Conservation (phyloP, 306 rosid genomes). For the Canavalia ensiformis region DNA sequence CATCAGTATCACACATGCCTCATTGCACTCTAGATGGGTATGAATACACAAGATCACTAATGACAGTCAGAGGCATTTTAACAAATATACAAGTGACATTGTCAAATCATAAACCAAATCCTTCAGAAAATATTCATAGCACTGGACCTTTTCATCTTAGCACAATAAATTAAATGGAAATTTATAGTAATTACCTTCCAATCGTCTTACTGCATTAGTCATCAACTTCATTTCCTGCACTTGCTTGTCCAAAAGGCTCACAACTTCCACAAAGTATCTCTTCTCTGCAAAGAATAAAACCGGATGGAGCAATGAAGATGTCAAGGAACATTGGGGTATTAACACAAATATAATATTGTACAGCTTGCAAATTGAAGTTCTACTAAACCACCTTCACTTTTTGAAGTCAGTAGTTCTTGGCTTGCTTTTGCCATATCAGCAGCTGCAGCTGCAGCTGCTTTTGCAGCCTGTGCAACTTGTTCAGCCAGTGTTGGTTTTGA, state of each 20-base stretch:
- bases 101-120: slow-evolving; percentile 30
- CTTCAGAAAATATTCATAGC: background rate
- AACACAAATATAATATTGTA: slow-evolving; percentile 16
- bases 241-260: slow-evolving; percentile 67
- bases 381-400: slow-evolving; percentile 67
- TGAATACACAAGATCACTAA: slow-evolving; percentile 5
- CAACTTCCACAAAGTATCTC: slow-evolving; percentile 62
- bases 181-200: slow-evolving; percentile 69
- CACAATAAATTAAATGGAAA: slow-evolving; percentile 33
- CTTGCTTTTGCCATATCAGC: slow-evolving; percentile 76
- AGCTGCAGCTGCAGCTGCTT: slow-evolving; percentile 90
- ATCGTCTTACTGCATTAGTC: slow-evolving; percentile 67
- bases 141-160: slow-evolving; percentile 1
- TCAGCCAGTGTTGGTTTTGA: slow-evolving; percentile 72
- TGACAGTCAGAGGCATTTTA: slow-evolving; percentile 3
- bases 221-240: slow-evolving; percentile 85
- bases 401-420: slow-evolving; percentile 74
- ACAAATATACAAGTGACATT: slow-evolving; percentile 2
- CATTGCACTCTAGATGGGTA: slow-evolving; percentile 3
- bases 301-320: slow-evolving; percentile 34
- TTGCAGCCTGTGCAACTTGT: slow-evolving; percentile 81
- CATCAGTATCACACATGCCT: background rate
- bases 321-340: background rate
- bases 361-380: slow-evolving; percentile 28
- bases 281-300: slow-evolving; percentile 62